Percentiles rank a stretch among this genome's conserved stretches.
These are phyloP conservation scores for Carallia brachiata DNA, from an alignment of 345 rosid genomes.

Conservation along the genomic window DNA sequence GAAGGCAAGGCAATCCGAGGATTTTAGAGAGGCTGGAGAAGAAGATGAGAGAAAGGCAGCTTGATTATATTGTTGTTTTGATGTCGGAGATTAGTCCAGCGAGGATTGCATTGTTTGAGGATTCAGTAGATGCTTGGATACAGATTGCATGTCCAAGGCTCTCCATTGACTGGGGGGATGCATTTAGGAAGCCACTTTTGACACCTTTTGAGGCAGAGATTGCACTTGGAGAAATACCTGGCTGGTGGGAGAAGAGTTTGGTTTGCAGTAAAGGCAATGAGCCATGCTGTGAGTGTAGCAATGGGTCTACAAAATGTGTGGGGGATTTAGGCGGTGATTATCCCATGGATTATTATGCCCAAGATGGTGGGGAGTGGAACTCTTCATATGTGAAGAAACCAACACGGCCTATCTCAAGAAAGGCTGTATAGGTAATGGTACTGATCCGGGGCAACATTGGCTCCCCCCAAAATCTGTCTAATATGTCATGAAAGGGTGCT, in stretches of 20 bases:
- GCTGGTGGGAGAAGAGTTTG: constrained; percentile 76
- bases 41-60: constrained; percentile 66
- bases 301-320: constrained; percentile 20
- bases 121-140: constrained; percentile 86
- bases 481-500: neutral
- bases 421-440: neutral
- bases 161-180: constrained; percentile 97
- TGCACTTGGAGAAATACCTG: constrained; percentile 59
- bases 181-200: constrained; percentile 70
- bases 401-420: constrained; percentile 35
- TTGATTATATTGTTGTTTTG: constrained; percentile 53
- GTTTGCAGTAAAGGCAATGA: constrained; percentile 23
- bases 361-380: constrained; percentile 96
- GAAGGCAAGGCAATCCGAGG: constrained; percentile 92
- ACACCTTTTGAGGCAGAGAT: constrained; percentile 94
- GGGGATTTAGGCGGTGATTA: constrained; percentile 50
- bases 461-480: neutral
- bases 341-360: constrained; percentile 96
- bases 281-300: constrained; percentile 34
- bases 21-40: constrained; percentile 72
- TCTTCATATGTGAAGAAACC: constrained; percentile 73
- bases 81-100: constrained; percentile 86
- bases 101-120: constrained; percentile 77
- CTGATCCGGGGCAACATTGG: neutral
- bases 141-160: constrained; percentile 94